Conservation (phyloP, 2,329 filamentous ascomycete species). For the Pyrenophora tritici-repentis region DNA sequence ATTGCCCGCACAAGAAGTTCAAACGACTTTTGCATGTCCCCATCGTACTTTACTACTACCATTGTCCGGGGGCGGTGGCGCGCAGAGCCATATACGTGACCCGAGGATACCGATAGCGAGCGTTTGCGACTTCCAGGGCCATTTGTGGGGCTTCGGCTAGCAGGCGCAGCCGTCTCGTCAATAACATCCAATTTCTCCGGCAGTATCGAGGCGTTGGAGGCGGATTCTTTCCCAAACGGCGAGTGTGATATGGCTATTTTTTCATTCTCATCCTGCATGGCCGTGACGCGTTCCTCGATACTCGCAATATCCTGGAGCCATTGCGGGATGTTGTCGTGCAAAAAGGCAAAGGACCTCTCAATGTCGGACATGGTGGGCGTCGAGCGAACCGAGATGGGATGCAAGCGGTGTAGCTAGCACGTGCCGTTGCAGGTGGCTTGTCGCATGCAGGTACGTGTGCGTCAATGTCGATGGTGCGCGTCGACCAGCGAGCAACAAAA, state of each 20-base stretch:
- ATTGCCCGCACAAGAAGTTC: conserved; percentile 83
- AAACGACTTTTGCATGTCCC: conserved; percentile 80
- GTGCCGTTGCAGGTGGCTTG: conserved; percentile 1
- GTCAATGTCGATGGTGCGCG: conserved; percentile 3
- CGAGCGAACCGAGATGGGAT: background rate
- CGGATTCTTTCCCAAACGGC: conserved; percentile 38
- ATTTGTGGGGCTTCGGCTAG: conserved; percentile 21
- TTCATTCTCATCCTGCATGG: conserved; percentile 42
- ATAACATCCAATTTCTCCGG: conserved; percentile 29
- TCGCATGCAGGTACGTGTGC: conserved; percentile 5
- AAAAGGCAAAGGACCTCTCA: conserved; percentile 44
- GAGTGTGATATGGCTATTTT: conserved; percentile 35
- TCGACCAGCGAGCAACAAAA: conserved; percentile 22
- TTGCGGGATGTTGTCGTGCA: conserved; percentile 46
- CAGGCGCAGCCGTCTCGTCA: conserved; percentile 23
- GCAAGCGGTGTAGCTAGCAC: conserved; percentile 3
- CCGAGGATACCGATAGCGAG: conserved; percentile 49
- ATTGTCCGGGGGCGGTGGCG: conserved; percentile 73
- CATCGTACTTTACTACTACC: conserved; percentile 92
- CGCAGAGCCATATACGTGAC: conserved; percentile 48
- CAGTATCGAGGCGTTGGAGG: conserved; percentile 47
- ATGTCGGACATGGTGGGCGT: conserved; percentile 45
- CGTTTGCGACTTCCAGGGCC: conserved; percentile 45
- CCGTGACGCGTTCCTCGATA: conserved; percentile 40
- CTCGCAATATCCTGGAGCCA: conserved; percentile 44